Percentiles rank a stretch among this genome's conserved stretches.
Evolutionary conservation across 1,284 basidiomycete genomes (phyloP).

Genomic region (Fomitopsis schrenkii): DNA sequence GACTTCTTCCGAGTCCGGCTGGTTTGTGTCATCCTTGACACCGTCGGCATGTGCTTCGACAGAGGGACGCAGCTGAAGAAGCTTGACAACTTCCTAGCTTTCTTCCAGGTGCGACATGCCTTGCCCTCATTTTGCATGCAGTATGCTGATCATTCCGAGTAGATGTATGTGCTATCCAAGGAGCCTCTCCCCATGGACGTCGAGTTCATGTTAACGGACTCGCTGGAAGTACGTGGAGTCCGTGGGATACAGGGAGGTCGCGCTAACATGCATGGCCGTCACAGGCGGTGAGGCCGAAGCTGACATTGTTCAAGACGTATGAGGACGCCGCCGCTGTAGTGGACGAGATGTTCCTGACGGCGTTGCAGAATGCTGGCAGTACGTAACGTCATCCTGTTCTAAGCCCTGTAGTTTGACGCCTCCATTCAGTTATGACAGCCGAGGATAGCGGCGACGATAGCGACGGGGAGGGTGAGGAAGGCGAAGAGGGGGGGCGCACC

Average conservation of each 20-base stretch:
- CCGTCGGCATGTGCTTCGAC: constrained; percentile 98
- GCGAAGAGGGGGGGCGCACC: constrained; percentile 37
- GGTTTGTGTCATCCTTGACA: constrained; percentile 90
- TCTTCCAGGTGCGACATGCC: constrained; percentile 74
- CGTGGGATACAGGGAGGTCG: neutral
- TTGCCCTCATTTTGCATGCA: neutral
- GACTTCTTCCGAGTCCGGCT: constrained; percentile 96
- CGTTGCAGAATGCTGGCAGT: constrained; percentile 58
- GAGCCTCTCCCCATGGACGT: constrained; percentile 90
- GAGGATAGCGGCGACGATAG: constrained; percentile 74
- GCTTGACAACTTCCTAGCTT: constrained; percentile 87
- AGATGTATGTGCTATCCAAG: constrained; percentile 92
- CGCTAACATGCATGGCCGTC: neutral
- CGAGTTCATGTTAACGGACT: constrained; percentile 95
- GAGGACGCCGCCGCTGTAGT: constrained; percentile 85
- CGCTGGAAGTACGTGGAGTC: constrained; percentile 66
- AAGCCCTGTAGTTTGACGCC: neutral
- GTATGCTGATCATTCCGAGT: neutral
- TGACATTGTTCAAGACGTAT: constrained; percentile 64
- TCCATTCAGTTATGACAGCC: constrained; percentile 34
- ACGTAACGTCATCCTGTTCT: constrained; percentile 18
- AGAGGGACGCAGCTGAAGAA: constrained; percentile 88
- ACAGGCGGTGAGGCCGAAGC: constrained; percentile 79
- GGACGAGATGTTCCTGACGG: constrained; percentile 80
- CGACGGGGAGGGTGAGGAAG: constrained; percentile 47